These are phyloP conservation scores for Chiua virens DNA, from an alignment of 768 basidiomycete genomes.

Conservation along the genomic window DNA sequence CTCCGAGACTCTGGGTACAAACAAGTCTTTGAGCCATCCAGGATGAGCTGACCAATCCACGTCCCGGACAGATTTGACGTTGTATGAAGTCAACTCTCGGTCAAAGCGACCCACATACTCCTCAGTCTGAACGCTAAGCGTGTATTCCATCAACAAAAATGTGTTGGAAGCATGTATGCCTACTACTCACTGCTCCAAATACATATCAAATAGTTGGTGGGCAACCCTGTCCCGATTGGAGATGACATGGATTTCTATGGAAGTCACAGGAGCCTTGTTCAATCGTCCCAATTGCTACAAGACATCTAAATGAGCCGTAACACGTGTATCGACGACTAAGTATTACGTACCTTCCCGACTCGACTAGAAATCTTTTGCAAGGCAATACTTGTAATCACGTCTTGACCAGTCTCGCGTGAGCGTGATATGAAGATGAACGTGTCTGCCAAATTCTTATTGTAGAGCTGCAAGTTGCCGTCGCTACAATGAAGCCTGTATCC, in stretches of 20 bases:
- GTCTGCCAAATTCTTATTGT: slow-evolving; percentile 48
- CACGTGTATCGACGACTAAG: neutral
- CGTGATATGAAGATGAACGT: slow-evolving; percentile 61
- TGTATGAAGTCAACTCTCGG: slow-evolving; percentile 42
- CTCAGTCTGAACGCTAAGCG: slow-evolving; percentile 46
- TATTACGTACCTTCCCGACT: slow-evolving; percentile 47
- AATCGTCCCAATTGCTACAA: slow-evolving; percentile 61
- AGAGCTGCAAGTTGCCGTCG: slow-evolving; percentile 58
- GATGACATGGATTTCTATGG: slow-evolving; percentile 66
- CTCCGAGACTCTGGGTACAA: slow-evolving; percentile 24
- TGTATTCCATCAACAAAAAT: neutral
- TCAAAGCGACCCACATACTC: slow-evolving; percentile 48
- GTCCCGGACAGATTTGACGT: slow-evolving; percentile 39
- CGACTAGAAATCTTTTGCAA: slow-evolving; percentile 56
- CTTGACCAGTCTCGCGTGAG: slow-evolving; percentile 42
- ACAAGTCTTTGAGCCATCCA: slow-evolving; percentile 33
- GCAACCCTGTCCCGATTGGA: slow-evolving; percentile 67
- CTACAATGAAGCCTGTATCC: slow-evolving; percentile 59
- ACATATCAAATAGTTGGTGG: slow-evolving; percentile 66
- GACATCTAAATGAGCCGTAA: neutral
- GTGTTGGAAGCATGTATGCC: slow-evolving; percentile 11
- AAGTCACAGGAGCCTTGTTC: slow-evolving; percentile 47
- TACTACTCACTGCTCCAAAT: slow-evolving; percentile 67
- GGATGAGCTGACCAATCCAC: slow-evolving; percentile 41
- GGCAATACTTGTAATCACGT: slow-evolving; percentile 59